Base-by-base conservation (phyloP, 2,329 filamentous ascomycete species). In the Didymella arachidicola region DNA sequence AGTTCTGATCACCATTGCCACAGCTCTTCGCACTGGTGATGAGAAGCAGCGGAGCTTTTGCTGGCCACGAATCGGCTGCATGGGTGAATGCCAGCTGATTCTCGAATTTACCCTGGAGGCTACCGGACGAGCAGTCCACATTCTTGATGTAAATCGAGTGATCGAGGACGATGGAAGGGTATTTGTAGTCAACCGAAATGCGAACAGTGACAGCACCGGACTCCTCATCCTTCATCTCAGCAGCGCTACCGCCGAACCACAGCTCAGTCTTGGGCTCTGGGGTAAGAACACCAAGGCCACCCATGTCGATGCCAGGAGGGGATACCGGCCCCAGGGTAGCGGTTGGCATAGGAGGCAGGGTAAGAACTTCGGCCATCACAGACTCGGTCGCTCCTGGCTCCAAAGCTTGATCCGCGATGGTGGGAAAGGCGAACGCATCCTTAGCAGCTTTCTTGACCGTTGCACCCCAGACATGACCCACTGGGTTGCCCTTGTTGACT, bases 61-160 rank as follows among this genome's bases (percentile, higher is more conserved):
- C 54, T 47, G 54, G 54, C 54, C 54, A 57, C 22, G 54, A 42
- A 12, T 57, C 54, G 7, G 54, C 54, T 16, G 54, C 54, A 36
- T 57, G 54, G 11, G 39, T 57, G 42, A 57, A 57, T 1, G 54
- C 54, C 19, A 57, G 34, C 7, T 52, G 41, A 19, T 57, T 57
- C 11, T 57, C 54, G 11, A 57, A 57, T 42, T 57, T 57, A 10
- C 47, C 54, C 36, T 57, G 54, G 18, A 57, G 54, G 34, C 54
- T 57, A 7, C 54, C 48, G 16, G 30, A 18, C 7, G 43, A 36
- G 27, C 54, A 57, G 12, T 57, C 41, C 26, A 47, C 43, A 8
- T 57, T 57, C 42, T 57, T 57, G 42, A 57, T 57, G 34, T 57
- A 57, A 14, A 57, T 32, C 2, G 54, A 57, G 36, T 57, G 54